phyloP scores from a whole-genome alignment of 2,329 filamentous ascomycete species.

The Aspergillus puulaauensis region DNA sequence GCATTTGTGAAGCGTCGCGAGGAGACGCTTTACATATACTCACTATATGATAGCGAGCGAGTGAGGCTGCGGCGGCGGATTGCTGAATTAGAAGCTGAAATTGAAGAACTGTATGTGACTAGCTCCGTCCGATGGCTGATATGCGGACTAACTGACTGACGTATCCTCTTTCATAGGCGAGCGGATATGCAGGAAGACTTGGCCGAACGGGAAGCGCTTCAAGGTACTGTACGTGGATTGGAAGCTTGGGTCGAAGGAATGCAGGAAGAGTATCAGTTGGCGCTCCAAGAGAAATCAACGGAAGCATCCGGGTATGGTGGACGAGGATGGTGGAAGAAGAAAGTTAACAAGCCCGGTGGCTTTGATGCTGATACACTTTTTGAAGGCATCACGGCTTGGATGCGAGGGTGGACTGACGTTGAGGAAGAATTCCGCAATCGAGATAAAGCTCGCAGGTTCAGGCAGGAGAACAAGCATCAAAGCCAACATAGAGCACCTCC shows the following conservation, averaged over 20 bases:
- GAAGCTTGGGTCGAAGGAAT: slow-evolving; percentile 32
- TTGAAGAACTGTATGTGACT: slow-evolving; percentile 56
- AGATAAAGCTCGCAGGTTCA: slow-evolving; percentile 63
- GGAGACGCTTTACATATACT: slow-evolving; percentile 58
- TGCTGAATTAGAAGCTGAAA: slow-evolving; percentile 58
- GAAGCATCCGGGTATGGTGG: slow-evolving; percentile 12
- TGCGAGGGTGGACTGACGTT: slow-evolving; percentile 44
- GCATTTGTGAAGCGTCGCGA: slow-evolving; percentile 20
- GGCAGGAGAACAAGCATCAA: slow-evolving; percentile 24
- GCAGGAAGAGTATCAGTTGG: slow-evolving; percentile 23
- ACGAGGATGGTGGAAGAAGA: slow-evolving; percentile 20
- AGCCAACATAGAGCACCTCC: neutral
- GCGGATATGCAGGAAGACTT: slow-evolving; percentile 33
- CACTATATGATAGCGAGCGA: slow-evolving; percentile 58
- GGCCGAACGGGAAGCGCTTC: slow-evolving; percentile 35
- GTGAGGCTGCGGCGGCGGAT: slow-evolving; percentile 60
- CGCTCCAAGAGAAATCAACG: slow-evolving; percentile 3
- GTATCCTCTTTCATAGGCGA: slow-evolving; percentile 18
- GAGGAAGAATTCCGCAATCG: slow-evolving; percentile 43
- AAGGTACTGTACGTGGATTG: slow-evolving; percentile 37
- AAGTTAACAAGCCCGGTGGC: slow-evolving; percentile 16
- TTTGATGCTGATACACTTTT: slow-evolving; percentile 31
- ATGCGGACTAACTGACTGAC: neutral
- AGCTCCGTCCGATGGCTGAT: neutral
- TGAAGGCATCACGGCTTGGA: slow-evolving; percentile 44